These are phyloP conservation scores for Acrasis kona DNA, from an alignment of 78 protist genomes.

Conservation along the genomic window DNA sequence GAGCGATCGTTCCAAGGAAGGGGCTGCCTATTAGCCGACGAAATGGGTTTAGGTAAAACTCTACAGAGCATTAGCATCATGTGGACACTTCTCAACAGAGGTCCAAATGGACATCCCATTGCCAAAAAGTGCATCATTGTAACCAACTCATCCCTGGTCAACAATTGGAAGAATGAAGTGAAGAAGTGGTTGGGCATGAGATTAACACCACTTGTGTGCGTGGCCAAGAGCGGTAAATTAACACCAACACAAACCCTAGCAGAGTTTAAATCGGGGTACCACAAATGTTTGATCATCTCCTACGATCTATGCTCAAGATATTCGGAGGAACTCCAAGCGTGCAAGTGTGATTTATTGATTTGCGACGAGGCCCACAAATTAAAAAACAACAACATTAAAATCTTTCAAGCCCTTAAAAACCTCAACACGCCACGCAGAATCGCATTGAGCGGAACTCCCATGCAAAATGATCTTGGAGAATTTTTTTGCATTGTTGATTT, in stretches of 20 bases:
- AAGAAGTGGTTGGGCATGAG: constrained; percentile 22
- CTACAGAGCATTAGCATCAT: constrained; percentile 12
- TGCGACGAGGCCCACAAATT: constrained; percentile 48
- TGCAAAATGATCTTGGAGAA: constrained; percentile 30
- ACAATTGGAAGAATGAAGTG: constrained; percentile 36
- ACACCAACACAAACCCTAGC: neutral
- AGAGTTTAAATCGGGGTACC: constrained; percentile 2
- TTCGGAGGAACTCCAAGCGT: neutral
- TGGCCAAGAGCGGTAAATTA: neutral
- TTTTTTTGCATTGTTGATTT: constrained; percentile 26
- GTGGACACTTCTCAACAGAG: constrained; percentile 18
- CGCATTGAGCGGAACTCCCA: constrained; percentile 44
- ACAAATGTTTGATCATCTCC: constrained; percentile 21
- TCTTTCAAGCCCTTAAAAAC: neutral
- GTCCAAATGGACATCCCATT: neutral
- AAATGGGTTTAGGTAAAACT: constrained; percentile 40
- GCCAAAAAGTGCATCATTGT: constrained; percentile 17
- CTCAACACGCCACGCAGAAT: constrained; percentile 11
- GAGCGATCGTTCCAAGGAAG: neutral
- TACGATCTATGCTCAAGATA: constrained; percentile 19
- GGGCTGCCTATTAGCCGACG: constrained; percentile 30
- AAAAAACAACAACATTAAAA: constrained; percentile 25
- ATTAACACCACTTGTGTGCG: constrained; percentile 5
- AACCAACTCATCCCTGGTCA: constrained; percentile 14
- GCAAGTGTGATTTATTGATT: neutral